Percentiles rank a stretch among this genome's conserved stretches.
Conservation (phyloP, 768 basidiomycete species). For the Fistulinella prunicolor region DNA sequence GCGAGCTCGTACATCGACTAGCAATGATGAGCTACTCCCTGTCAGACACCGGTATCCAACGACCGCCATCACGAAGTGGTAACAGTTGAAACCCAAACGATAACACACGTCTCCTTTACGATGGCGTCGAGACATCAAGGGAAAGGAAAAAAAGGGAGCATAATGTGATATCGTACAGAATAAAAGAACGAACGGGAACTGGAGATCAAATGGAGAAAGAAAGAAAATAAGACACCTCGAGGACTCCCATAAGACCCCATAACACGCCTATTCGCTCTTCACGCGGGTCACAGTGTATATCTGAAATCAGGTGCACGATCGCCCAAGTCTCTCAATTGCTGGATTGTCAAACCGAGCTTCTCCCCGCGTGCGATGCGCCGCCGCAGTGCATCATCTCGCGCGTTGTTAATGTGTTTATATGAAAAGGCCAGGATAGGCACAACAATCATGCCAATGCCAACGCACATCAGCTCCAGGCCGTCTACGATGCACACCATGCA, state of each 20-base stretch:
- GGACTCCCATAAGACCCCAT: no score
- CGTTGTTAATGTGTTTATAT: slow-evolving; percentile 56
- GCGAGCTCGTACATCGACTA: no score
- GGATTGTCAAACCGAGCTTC: slow-evolving; percentile 11
- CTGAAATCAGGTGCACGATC: slow-evolving; percentile 64
- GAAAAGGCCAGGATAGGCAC: slow-evolving; percentile 46
- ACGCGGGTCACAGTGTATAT: slow-evolving; percentile 42
- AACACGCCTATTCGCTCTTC: background rate
- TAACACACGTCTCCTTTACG: no score
- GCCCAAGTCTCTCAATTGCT: slow-evolving; percentile 40
- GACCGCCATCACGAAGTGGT: no score
- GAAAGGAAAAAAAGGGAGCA: no score
- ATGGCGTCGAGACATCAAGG: background rate
- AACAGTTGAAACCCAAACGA: background rate
- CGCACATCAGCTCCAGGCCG: slow-evolving; percentile 63
- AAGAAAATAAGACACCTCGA: no score
- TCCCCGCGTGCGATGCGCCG: slow-evolving; percentile 17
- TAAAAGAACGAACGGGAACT: background rate
- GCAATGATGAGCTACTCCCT: no score
- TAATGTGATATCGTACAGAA: no score
- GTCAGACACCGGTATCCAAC: no score
- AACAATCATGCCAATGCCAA: slow-evolving; percentile 58
- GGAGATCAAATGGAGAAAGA: no score
- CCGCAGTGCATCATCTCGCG: slow-evolving; percentile 37
- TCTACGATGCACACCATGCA: slow-evolving; percentile 36